Evolutionary conservation across 176 grass and related monocot genomes (phyloP).

Genomic region (Oropetium thomaeum): DNA sequence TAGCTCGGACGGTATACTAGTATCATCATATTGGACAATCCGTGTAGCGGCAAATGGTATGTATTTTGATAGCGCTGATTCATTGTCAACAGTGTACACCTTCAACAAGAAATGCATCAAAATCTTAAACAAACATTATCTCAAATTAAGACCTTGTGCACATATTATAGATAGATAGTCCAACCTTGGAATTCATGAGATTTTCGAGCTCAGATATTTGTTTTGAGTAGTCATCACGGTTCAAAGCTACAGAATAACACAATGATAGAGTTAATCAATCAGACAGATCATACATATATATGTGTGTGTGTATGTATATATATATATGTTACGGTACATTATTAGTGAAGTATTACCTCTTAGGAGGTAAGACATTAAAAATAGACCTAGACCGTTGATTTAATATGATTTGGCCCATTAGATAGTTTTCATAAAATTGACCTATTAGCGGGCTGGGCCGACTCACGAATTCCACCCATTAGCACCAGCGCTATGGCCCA

Average conservation of each 20-base stretch:
- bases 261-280: neutral
- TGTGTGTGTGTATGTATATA: no score
- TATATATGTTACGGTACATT: no score
- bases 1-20: slow-evolving; percentile 10
- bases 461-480: no score
- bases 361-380: no score
- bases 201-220: slow-evolving; percentile 58
- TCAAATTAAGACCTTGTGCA: neutral
- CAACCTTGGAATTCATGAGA: slow-evolving; percentile 80
- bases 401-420: no score
- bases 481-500: no score
- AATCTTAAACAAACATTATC: neutral
- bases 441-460: no score
- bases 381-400: no score
- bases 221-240: neutral
- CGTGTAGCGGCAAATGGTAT: slow-evolving; percentile 60
- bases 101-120: slow-evolving; percentile 38
- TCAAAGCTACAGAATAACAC: slow-evolving; percentile 28
- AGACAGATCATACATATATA: neutral
- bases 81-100: slow-evolving; percentile 75
- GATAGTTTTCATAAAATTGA: no score
- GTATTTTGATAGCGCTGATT: slow-evolving; percentile 51
- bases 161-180: neutral
- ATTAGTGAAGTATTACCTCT: no score
- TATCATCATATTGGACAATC: slow-evolving; percentile 55